Percentiles rank a stretch among this genome's conserved stretches.
Conservation (phyloP, 2,329 filamentous ascomycete species). For the Trichoderma asperellum region DNA sequence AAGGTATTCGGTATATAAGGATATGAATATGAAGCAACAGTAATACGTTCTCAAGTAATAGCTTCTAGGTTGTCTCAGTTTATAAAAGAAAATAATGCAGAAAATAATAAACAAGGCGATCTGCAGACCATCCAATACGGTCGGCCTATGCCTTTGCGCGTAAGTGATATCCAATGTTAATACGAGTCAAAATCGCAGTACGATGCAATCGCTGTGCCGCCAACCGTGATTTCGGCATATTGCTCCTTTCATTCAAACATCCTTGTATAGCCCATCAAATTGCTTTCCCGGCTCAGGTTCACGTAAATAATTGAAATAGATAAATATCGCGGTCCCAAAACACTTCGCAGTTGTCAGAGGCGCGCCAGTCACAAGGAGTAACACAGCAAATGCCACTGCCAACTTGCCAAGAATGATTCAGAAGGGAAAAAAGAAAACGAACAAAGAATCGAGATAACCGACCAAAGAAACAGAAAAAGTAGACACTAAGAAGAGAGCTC, state of each 20-base stretch:
- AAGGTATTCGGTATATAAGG: conserved; percentile 17
- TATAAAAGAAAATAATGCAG: conserved; percentile 3
- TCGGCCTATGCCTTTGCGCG: conserved; percentile 20
- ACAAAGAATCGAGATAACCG: not conserved
- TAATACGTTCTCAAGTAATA: conserved; percentile 17
- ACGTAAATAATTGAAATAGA: conserved; percentile 25
- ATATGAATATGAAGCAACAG: conserved; percentile 19
- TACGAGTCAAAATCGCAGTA: conserved; percentile 22
- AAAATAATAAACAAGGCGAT: not conserved
- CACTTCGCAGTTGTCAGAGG: conserved; percentile 1
- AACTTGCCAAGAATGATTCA: not conserved
- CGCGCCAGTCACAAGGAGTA: not conserved
- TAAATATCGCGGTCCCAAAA: not conserved
- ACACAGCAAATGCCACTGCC: not conserved
- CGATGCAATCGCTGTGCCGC: conserved; percentile 24
- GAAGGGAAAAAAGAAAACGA: not conserved
- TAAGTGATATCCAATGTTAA: conserved; percentile 24
- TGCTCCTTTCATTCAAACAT: conserved; percentile 17
- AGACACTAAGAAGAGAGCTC: not conserved
- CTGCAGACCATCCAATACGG: not conserved
- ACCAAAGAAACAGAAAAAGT: not conserved
- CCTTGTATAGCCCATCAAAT: conserved; percentile 12
- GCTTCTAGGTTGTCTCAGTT: conserved; percentile 5
- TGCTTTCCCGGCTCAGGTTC: conserved; percentile 12
- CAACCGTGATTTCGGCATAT: conserved; percentile 13